Conservation (phyloP, 805 yeast genomes). For the Wickerhamomyces xylosicus region DNA sequence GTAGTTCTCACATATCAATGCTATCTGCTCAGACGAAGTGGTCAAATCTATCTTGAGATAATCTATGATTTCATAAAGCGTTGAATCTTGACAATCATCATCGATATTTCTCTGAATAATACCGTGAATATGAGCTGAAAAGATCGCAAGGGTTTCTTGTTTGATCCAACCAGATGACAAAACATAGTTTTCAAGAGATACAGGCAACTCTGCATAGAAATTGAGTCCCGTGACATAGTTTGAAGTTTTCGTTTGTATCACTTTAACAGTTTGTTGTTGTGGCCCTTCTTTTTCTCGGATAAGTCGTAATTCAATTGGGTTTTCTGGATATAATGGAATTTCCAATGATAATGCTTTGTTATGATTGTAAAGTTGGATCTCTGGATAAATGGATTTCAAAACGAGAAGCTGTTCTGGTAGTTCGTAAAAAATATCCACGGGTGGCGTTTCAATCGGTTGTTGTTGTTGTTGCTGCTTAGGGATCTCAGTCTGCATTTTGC, state of each 20-base stretch:
- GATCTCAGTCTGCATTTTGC: too few relatives aligned
- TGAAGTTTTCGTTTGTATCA: not conserved
- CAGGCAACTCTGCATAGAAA: not conserved
- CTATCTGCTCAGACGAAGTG: not conserved
- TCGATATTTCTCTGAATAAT: not conserved
- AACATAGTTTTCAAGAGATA: not conserved
- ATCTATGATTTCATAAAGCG: not conserved
- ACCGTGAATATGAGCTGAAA: not conserved
- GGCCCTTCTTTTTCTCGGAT: not conserved
- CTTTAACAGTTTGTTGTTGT: not conserved
- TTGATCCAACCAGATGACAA: not conserved
- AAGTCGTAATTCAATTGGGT: not conserved
- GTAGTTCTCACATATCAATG: not conserved
- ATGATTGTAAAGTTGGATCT: constrained; percentile 11
- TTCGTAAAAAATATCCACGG: too few relatives aligned
- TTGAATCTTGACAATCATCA: constrained; percentile 4
- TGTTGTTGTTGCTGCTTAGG: too few relatives aligned
- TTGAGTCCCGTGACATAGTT: constrained; percentile 1
- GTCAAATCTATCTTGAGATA: not conserved
- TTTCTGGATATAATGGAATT: constrained; percentile 1
- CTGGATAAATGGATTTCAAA: constrained; percentile 31
- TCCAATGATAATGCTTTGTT: not conserved
- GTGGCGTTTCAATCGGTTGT: too few relatives aligned
- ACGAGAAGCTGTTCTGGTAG: constrained; percentile 29
- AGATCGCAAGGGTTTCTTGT: not conserved